Conservation (phyloP, 208 protist species). For the Crithidia brevicula region DNA sequence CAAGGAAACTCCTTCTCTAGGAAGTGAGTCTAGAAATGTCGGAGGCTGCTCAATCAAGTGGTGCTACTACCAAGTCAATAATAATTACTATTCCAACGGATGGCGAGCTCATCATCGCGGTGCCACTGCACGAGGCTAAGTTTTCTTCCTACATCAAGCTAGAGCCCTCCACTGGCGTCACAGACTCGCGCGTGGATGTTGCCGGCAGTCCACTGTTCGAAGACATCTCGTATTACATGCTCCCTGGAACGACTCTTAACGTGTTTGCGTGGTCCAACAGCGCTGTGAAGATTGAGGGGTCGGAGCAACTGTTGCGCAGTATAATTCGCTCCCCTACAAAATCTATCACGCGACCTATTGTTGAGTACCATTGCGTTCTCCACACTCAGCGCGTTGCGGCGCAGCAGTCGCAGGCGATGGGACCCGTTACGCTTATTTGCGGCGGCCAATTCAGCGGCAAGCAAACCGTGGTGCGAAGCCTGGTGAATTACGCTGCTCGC, state of each 20-base stretch:
- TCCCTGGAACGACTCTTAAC: slow-evolving; percentile 52
- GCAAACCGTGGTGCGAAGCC: slow-evolving; percentile 45
- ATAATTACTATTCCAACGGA: slow-evolving; percentile 43
- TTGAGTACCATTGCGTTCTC: slow-evolving; percentile 84
- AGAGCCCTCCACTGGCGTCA: slow-evolving; percentile 33
- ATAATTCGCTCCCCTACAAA: slow-evolving; percentile 51
- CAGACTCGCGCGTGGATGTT: slow-evolving; percentile 71
- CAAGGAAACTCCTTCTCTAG: too few species aligned
- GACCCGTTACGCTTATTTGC: slow-evolving; percentile 77
- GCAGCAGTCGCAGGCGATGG: slow-evolving; percentile 42
- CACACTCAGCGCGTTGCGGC: slow-evolving; percentile 54
- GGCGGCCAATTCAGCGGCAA: slow-evolving; percentile 59
- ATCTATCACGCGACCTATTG: slow-evolving; percentile 63
- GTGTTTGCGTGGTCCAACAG: slow-evolving; percentile 74
- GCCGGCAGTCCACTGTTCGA: slow-evolving; percentile 65
- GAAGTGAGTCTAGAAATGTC: slow-evolving; percentile 11
- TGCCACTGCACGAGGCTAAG: slow-evolving; percentile 53
- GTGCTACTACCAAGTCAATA: slow-evolving; percentile 7
- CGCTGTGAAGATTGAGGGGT: slow-evolving; percentile 65
- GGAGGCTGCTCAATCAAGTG: slow-evolving; percentile 9
- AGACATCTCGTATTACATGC: slow-evolving; percentile 72
- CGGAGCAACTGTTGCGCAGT: slow-evolving; percentile 58
- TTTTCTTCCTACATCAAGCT: slow-evolving; percentile 62
- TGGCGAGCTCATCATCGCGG: slow-evolving; percentile 62
- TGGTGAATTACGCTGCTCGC: slow-evolving; percentile 81